phyloP scores from a whole-genome alignment of 1,284 basidiomycete genomes.

The Retiboletus flavoniger region DNA sequence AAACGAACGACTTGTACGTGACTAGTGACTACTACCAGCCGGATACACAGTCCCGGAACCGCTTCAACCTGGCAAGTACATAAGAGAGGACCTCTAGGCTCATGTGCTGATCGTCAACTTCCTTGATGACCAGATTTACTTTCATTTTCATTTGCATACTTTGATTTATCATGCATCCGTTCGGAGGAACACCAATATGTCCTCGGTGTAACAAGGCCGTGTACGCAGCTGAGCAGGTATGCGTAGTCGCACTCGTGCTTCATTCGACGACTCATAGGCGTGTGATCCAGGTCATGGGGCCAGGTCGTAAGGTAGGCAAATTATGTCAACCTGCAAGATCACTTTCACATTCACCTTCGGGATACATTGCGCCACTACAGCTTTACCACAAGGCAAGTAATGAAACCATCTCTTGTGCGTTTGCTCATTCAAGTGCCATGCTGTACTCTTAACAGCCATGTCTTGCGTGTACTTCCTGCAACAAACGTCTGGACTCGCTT shows the following conservation, averaged over 20 bases:
- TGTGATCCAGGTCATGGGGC: conserved; percentile 64
- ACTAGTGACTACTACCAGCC: neutral
- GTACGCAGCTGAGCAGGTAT: conserved; percentile 79
- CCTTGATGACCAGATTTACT: conserved; percentile 4
- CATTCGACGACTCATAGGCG: conserved; percentile 3
- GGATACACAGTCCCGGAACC: neutral
- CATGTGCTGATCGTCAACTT: conserved; percentile 4
- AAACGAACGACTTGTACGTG: conserved; percentile 3
- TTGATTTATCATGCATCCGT: conserved; percentile 54
- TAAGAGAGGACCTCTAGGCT: neutral
- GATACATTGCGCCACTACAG: conserved; percentile 36
- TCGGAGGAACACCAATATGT: conserved; percentile 63
- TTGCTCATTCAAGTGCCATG: conserved; percentile 7
- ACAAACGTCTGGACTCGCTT: conserved; percentile 71
- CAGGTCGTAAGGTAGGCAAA: conserved; percentile 68
- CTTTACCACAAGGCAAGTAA: conserved; percentile 70
- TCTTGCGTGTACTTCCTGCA: conserved; percentile 66
- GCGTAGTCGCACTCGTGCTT: conserved; percentile 19
- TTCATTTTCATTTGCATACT: neutral
- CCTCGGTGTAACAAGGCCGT: conserved; percentile 67
- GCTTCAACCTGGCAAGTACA: conserved; percentile 17
- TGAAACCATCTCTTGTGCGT: conserved; percentile 3
- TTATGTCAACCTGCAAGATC: conserved; percentile 5
- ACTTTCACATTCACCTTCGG: conserved; percentile 6
- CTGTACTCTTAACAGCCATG: conserved; percentile 47